A percentile compares a stretch with the other conserved stretches of the same genome.
phyloP scores from a whole-genome alignment of 2,329 filamentous ascomycete species.

The Aspergillus flavus region DNA sequence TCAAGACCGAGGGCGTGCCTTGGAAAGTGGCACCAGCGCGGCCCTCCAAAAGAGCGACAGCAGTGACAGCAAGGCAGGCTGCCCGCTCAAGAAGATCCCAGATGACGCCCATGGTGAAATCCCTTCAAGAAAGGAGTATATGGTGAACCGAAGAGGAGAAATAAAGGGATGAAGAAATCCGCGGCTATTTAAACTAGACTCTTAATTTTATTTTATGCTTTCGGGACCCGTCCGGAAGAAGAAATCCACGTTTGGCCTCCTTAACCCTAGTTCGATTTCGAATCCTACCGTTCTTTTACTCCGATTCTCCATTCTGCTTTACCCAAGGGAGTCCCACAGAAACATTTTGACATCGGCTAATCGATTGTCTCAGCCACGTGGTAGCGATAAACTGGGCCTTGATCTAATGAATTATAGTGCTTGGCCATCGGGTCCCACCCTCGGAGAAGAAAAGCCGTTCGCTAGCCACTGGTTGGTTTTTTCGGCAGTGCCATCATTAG shows the following conservation, averaged over 20 bases:
- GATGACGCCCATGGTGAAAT: constrained; percentile 17
- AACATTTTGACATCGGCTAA: not conserved
- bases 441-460: not conserved
- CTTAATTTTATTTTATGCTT: not conserved
- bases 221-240: not conserved
- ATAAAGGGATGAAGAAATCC: not conserved
- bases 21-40: constrained; percentile 11
- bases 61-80: constrained; percentile 17
- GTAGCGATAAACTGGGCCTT: not conserved
- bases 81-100: constrained; percentile 8
- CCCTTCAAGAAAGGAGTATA: not conserved
- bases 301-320: not conserved
- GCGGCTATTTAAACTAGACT: not conserved
- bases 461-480: not conserved
- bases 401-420: not conserved
- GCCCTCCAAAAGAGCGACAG: constrained; percentile 7
- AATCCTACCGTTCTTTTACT: not conserved
- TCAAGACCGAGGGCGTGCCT: constrained; percentile 16
- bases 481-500: not conserved
- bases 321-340: not conserved
- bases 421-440: not conserved
- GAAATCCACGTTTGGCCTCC: not conserved
- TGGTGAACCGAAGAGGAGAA: not conserved
- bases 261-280: not conserved
- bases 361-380: constrained; percentile 3